These are phyloP conservation scores for Claviceps digitariae DNA, from an alignment of 2,329 filamentous ascomycete genomes.

Conservation along the genomic window DNA sequence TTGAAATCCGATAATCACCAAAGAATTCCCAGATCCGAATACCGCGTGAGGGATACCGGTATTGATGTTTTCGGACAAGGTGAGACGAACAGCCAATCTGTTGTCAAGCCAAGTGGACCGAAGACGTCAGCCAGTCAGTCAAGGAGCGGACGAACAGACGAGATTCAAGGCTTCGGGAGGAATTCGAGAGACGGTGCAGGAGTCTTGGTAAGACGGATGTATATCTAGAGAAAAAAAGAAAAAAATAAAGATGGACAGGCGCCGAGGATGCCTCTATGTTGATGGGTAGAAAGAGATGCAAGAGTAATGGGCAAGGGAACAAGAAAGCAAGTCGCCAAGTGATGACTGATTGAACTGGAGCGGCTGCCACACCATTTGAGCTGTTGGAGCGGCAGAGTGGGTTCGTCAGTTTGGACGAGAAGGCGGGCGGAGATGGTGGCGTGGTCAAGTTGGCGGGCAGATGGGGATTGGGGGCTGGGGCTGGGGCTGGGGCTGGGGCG, in stretches of 20 bases:
- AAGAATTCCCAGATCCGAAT: background rate
- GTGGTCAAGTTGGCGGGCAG: background rate
- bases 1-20: too few relatives aligned
- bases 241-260: background rate
- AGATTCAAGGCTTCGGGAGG: background rate
- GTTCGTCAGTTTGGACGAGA: background rate
- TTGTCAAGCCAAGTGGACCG: background rate
- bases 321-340: background rate
- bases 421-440: background rate
- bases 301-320: background rate
- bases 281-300: background rate
- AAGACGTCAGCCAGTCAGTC: background rate
- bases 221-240: background rate
- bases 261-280: background rate
- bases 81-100: background rate
- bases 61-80: background rate
- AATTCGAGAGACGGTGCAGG: background rate
- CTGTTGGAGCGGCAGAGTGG: conserved; percentile 1
- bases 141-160: background rate
- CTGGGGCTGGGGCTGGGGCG: background rate
- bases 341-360: background rate
- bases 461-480: background rate
- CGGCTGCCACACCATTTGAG: background rate
- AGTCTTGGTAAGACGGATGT: too few relatives aligned
- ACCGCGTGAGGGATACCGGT: background rate